Percentiles rank a stretch among this genome's conserved stretches.
Conservation (phyloP, 768 basidiomycete genomes). For the Amyloporia xantha region DNA sequence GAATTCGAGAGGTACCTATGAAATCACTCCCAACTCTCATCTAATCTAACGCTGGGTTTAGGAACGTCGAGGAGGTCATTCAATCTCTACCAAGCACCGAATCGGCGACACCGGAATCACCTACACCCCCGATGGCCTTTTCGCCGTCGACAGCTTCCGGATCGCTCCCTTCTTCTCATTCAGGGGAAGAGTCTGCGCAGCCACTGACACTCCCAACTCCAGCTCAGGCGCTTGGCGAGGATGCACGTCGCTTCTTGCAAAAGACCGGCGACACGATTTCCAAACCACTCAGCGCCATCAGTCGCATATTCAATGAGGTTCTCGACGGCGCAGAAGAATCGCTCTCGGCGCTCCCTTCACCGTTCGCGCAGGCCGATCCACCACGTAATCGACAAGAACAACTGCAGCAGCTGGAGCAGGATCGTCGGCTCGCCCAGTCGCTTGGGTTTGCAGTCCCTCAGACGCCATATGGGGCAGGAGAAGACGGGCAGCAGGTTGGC, state of each 20-base stretch:
- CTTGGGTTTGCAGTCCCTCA: slow-evolving; percentile 27
- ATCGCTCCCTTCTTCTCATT: slow-evolving; percentile 35
- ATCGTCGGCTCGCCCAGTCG: slow-evolving; percentile 23
- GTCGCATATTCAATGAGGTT: slow-evolving; percentile 82
- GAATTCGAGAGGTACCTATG: slow-evolving; percentile 70
- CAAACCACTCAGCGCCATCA: slow-evolving; percentile 81
- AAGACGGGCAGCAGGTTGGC: slow-evolving; percentile 12
- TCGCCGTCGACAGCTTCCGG: slow-evolving; percentile 18
- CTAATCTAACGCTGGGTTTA: slow-evolving; percentile 9
- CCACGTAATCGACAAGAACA: slow-evolving; percentile 41
- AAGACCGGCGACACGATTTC: slow-evolving; percentile 88
- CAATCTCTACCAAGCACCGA: slow-evolving; percentile 37
- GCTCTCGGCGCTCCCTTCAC: slow-evolving; percentile 57
- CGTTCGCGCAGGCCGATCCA: slow-evolving; percentile 63
- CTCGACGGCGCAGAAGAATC: slow-evolving; percentile 66
- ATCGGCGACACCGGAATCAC: slow-evolving; percentile 24
- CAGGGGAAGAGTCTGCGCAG: slow-evolving; percentile 86
- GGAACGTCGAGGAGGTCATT: slow-evolving; percentile 58
- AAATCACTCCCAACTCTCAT: not conserved
- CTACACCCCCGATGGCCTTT: slow-evolving; percentile 26
- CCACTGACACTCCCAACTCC: slow-evolving; percentile 60
- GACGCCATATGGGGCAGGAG: slow-evolving; percentile 33
- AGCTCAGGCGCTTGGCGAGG: slow-evolving; percentile 44
- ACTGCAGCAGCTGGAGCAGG: slow-evolving; percentile 28
- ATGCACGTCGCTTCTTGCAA: slow-evolving; percentile 78